A percentile compares a stretch with the other conserved stretches of the same genome.
These are phyloP conservation scores for Arxiozyma slooffiae DNA, from an alignment of 1,139 yeast genomes.

Conservation along the genomic window DNA sequence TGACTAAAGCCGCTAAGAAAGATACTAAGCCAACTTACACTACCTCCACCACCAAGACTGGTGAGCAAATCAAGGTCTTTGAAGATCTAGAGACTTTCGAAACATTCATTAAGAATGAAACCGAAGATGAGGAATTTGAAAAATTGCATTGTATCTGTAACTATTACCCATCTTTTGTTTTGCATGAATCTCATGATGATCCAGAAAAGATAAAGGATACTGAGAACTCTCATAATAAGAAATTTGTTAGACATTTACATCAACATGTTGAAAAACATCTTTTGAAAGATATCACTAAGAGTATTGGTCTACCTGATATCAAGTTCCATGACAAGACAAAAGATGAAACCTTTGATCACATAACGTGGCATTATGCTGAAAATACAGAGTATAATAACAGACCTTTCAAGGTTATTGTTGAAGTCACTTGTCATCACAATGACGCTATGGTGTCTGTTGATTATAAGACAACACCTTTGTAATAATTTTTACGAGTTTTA, in stretches of 20 bases:
- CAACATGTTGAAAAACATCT: constrained; percentile 68
- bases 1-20: constrained; percentile 20
- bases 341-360: constrained; percentile 38
- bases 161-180: constrained; percentile 64
- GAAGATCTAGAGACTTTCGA: constrained; percentile 59
- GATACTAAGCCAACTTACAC: constrained; percentile 24
- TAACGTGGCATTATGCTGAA: constrained; percentile 49
- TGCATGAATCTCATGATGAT: constrained; percentile 58
- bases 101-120: constrained; percentile 56
- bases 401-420: constrained; percentile 48
- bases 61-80: constrained; percentile 35
- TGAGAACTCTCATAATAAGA: constrained; percentile 59
- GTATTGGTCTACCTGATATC: constrained; percentile 47
- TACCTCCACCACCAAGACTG: constrained; percentile 24
- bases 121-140: constrained; percentile 68
- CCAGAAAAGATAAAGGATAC: constrained; percentile 66
- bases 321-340: constrained; percentile 44
- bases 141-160: constrained; percentile 56
- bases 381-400: constrained; percentile 37
- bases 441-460: constrained; percentile 54
- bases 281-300: constrained; percentile 52
- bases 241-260: constrained; percentile 63
- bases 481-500: not conserved
- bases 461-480: constrained; percentile 37
- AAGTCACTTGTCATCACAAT: constrained; percentile 49